phyloP scores from a whole-genome alignment of 2,329 filamentous ascomycete species.

The Penicillium fuscoglaucum region DNA sequence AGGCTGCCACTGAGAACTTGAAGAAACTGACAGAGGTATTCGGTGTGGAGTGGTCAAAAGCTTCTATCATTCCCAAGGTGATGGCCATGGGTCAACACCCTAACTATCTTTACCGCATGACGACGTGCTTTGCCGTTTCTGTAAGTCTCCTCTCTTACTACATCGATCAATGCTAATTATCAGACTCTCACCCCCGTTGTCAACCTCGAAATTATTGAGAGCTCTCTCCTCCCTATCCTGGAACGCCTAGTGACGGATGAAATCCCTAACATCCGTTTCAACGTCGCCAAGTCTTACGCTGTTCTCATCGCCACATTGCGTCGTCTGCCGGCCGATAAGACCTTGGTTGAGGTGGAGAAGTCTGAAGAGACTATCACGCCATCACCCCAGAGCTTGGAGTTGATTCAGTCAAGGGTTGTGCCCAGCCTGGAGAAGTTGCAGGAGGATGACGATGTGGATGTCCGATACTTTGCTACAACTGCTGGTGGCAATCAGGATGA shows the following conservation, averaged over 20 bases:
- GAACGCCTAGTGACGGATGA: slow-evolving; percentile 91
- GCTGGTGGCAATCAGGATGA: slow-evolving; percentile 63
- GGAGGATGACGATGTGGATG: slow-evolving; percentile 96
- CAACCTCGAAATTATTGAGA: slow-evolving; percentile 87
- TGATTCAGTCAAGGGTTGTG: slow-evolving; percentile 83
- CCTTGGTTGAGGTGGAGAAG: slow-evolving; percentile 82
- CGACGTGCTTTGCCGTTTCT: slow-evolving; percentile 98
- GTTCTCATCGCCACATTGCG: slow-evolving; percentile 89
- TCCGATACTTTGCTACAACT: slow-evolving; percentile 94
- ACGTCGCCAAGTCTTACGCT: slow-evolving; percentile 96
- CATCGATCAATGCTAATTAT: slow-evolving; percentile 27
- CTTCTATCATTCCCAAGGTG: slow-evolving; percentile 97
- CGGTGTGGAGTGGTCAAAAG: slow-evolving; percentile 94
- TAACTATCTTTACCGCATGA: slow-evolving; percentile 99
- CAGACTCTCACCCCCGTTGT: slow-evolving; percentile 93
- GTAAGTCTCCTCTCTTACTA: slow-evolving; percentile 58
- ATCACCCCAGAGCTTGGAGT: slow-evolving; percentile 70
- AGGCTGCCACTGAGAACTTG: slow-evolving; percentile 94
- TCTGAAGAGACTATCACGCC: slow-evolving; percentile 58
- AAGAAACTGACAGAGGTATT: slow-evolving; percentile 99
- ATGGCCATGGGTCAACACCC: slow-evolving; percentile 98
- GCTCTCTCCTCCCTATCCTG: slow-evolving; percentile 92
- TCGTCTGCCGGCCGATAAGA: slow-evolving; percentile 84
- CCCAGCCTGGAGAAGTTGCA: slow-evolving; percentile 93
- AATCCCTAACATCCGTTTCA: slow-evolving; percentile 99